These are phyloP conservation scores for Colletotrichum brevisporum DNA, from an alignment of 2,329 filamentous ascomycete species.

Conservation along the genomic window DNA sequence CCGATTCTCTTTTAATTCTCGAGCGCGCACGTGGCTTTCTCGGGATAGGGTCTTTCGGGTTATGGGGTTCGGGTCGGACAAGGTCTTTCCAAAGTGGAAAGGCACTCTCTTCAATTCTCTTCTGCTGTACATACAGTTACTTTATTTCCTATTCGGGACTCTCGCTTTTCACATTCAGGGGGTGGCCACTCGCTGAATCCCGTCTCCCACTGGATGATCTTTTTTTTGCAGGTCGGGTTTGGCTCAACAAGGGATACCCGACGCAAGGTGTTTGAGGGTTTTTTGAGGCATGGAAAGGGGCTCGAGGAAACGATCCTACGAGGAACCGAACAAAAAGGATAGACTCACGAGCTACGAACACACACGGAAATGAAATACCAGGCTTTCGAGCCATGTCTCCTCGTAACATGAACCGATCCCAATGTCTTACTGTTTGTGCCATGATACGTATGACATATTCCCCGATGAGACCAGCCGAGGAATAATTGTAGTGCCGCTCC, in stretches of 20 bases:
- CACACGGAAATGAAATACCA: conserved; percentile 39
- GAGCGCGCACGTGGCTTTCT: neutral
- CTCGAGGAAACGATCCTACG: conserved; percentile 33
- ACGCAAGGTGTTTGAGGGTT: conserved; percentile 39
- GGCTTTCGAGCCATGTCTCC: conserved; percentile 23
- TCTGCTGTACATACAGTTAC: conserved; percentile 54
- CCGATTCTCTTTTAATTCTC: conserved; percentile 19
- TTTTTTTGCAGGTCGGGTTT: conserved; percentile 32
- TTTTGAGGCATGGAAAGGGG: conserved; percentile 38
- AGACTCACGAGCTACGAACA: conserved; percentile 46
- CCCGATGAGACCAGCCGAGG: neutral
- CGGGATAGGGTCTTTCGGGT: neutral
- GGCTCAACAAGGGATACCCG: conserved; percentile 37
- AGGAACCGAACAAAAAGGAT: conserved; percentile 39
- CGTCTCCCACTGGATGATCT: conserved; percentile 38
- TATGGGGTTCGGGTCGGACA: conserved; percentile 12
- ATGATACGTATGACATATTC: neutral
- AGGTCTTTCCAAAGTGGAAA: neutral
- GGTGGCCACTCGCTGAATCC: conserved; percentile 40
- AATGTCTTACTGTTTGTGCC: neutral
- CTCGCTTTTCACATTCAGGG: conserved; percentile 40
- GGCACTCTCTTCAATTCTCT: conserved; percentile 40
- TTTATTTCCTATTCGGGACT: conserved; percentile 39
- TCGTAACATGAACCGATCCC: neutral
- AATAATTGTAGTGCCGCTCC: neutral